phyloP scores from a whole-genome alignment of 768 basidiomycete species.

The Sistotremastrum suecicum region DNA sequence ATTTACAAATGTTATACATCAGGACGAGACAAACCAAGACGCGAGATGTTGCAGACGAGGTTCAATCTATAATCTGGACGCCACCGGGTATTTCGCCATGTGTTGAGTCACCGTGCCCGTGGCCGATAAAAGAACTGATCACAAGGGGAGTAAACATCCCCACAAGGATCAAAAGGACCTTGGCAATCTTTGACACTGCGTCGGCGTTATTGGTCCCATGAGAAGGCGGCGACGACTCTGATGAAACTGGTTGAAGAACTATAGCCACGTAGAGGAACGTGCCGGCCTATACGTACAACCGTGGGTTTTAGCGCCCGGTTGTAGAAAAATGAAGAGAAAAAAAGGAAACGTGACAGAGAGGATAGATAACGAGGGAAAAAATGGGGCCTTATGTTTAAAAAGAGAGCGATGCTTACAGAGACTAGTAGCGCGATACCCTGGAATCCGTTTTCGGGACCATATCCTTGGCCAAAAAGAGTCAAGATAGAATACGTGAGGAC shows the following conservation, averaged over 20 bases:
- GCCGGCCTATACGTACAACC: slow-evolving; percentile 44
- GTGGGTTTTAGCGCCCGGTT: too few species aligned
- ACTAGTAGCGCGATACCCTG: slow-evolving; percentile 70
- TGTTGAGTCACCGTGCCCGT: slow-evolving; percentile 27
- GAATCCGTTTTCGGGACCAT: slow-evolving; percentile 30
- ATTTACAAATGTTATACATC: too few species aligned
- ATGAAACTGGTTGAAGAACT: slow-evolving; percentile 59
- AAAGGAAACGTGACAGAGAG: slow-evolving; percentile 1
- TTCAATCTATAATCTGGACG: too few species aligned
- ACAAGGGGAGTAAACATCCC: slow-evolving; percentile 65
- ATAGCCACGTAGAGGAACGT: slow-evolving; percentile 93
- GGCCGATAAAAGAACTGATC: slow-evolving; percentile 45
- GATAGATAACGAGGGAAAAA: not conserved
- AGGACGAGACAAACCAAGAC: too few species aligned
- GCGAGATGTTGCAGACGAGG: too few species aligned
- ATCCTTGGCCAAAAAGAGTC: slow-evolving; percentile 32
- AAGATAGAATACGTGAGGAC: slow-evolving; percentile 62
- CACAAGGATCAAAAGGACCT: slow-evolving; percentile 38
- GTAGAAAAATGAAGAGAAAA: not conserved
- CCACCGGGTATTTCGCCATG: too few species aligned
- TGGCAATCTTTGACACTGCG: slow-evolving; percentile 29
- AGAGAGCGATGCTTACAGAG: slow-evolving; percentile 42
- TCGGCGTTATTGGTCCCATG: slow-evolving; percentile 17
- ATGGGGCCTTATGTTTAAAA: too few species aligned
- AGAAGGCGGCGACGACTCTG: slow-evolving; percentile 25